Percentiles rank a stretch among this genome's conserved stretches.
phyloP scores from a whole-genome alignment of 257 asterid species.

The Marsdenia floribunda region DNA sequence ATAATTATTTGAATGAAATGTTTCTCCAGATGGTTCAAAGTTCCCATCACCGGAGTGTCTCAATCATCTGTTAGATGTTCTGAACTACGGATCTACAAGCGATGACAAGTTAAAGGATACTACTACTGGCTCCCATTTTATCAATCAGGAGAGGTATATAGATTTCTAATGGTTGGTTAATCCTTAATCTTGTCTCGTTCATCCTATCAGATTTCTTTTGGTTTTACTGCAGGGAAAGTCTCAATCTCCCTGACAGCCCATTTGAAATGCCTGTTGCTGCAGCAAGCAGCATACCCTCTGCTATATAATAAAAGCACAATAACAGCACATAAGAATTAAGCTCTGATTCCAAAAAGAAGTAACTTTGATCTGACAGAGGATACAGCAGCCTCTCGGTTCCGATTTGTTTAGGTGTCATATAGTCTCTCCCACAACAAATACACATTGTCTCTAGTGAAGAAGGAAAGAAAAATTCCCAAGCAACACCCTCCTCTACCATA shows the following conservation, averaged over 20 bases:
- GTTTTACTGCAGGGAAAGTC: conserved; percentile 44
- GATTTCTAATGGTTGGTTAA: not conserved
- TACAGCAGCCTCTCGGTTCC: conserved; percentile 16
- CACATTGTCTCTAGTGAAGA: conserved; percentile 28
- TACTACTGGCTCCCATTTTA: conserved; percentile 25
- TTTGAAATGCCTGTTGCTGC: conserved; percentile 47
- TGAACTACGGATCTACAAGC: conserved; percentile 36
- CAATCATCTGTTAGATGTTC: conserved; percentile 35
- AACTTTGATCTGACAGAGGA: conserved; percentile 31
- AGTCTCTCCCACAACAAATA: conserved; percentile 33
- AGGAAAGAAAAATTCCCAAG: conserved; percentile 32
- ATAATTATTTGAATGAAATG: not conserved
- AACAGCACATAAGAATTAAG: conserved; percentile 23
- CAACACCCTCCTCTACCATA: conserved; percentile 26
- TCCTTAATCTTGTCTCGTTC: too few species aligned
- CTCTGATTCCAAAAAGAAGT: conserved; percentile 24
- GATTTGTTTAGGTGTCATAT: conserved; percentile 18
- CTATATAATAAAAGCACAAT: conserved; percentile 28
- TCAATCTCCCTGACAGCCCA: conserved; percentile 68
- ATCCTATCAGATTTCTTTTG: too few species aligned
- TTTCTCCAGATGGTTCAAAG: conserved; percentile 37
- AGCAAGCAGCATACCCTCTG: conserved; percentile 48
- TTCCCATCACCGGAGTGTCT: conserved; percentile 45
- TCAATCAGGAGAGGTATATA: conserved; percentile 60
- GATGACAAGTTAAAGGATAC: conserved; percentile 39